Conservation (phyloP, 495 filamentous ascomycete genomes). For the Xylaria nigripes region DNA sequence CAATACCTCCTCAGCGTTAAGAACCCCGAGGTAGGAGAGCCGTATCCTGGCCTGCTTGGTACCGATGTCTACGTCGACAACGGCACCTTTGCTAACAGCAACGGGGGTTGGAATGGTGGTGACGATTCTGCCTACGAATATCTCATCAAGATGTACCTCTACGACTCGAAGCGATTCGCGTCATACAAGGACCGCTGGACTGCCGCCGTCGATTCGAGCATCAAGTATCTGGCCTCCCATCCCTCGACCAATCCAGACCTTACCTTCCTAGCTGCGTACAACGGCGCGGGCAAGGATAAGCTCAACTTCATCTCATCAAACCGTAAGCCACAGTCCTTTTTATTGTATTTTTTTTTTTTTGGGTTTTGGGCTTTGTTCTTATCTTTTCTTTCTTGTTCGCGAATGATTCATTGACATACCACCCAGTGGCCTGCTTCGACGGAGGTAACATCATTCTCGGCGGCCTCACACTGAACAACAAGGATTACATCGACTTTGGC, state of each 20-base stretch:
- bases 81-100: conserved; percentile 58
- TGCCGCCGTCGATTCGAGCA: conserved; percentile 66
- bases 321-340: conserved; percentile 19
- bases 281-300: conserved; percentile 28
- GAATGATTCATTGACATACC: not conserved
- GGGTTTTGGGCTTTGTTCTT: too few species aligned
- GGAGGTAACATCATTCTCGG: conserved; percentile 84
- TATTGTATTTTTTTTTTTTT: too few species aligned
- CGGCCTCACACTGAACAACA: conserved; percentile 56
- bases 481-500: conserved; percentile 66
- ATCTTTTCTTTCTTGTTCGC: not conserved
- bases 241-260: conserved; percentile 60
- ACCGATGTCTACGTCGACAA: conserved; percentile 54
- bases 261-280: conserved; percentile 65
- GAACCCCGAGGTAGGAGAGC: conserved; percentile 51
- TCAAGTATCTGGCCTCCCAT: conserved; percentile 63
- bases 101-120: conserved; percentile 73
- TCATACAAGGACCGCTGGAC: conserved; percentile 68
- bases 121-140: conserved; percentile 88
- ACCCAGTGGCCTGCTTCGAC: conserved; percentile 64
- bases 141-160: conserved; percentile 88
- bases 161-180: conserved; percentile 58
- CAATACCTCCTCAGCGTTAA: conserved; percentile 61
- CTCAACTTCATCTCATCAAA: conserved; percentile 51
- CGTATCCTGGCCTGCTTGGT: conserved; percentile 72